A percentile compares a stretch with the other conserved stretches of the same genome.
phyloP scores from a whole-genome alignment of 192 early-diverging fungal genomes.

The Lobulomyces angularis region DNA sequence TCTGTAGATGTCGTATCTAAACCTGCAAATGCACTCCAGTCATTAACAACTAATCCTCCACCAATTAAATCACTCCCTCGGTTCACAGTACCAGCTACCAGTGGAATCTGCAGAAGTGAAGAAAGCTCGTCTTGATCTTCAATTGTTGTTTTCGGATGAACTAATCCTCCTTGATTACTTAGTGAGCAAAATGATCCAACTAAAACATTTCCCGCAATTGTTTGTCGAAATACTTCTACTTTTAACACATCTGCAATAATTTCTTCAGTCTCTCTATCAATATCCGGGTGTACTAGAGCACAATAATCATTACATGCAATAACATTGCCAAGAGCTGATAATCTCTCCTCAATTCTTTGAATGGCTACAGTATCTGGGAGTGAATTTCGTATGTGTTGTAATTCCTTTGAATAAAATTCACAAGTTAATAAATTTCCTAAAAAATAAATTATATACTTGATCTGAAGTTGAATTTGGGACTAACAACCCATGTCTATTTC shows the following conservation, averaged over 20 bases:
- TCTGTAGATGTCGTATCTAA: slow-evolving; percentile 93
- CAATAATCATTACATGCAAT: slow-evolving; percentile 99
- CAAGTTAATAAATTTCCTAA: too few relatives aligned
- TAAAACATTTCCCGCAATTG: slow-evolving; percentile 92
- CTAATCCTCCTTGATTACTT: slow-evolving; percentile 95
- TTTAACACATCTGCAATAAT: slow-evolving; percentile 96
- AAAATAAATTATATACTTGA: slow-evolving; percentile 36
- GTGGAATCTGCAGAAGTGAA: slow-evolving; percentile 88
- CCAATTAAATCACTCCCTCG: slow-evolving; percentile 96
- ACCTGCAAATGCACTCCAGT: slow-evolving; percentile 95
- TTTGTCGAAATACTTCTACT: slow-evolving; percentile 98
- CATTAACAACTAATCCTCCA: slow-evolving; percentile 93
- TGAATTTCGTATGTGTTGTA: slow-evolving; percentile 93
- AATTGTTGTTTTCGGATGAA: slow-evolving; percentile 85
- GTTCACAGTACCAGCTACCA: slow-evolving; percentile 98
- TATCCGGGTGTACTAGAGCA: slow-evolving; percentile 93
- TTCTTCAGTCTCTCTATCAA: slow-evolving; percentile 97
- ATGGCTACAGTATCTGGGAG: slow-evolving; percentile 84
- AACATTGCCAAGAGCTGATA: slow-evolving; percentile 96
- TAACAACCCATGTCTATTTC: slow-evolving; percentile 87
- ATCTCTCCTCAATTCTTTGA: slow-evolving; percentile 93
- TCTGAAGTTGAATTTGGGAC: slow-evolving; percentile 94
- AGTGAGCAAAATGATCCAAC: slow-evolving; percentile 91
- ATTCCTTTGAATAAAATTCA: slow-evolving; percentile 41
- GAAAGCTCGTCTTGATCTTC: slow-evolving; percentile 98